Evolutionary conservation across 257 asterid genomes (phyloP).

Genomic region (Asclepias syriaca): DNA sequence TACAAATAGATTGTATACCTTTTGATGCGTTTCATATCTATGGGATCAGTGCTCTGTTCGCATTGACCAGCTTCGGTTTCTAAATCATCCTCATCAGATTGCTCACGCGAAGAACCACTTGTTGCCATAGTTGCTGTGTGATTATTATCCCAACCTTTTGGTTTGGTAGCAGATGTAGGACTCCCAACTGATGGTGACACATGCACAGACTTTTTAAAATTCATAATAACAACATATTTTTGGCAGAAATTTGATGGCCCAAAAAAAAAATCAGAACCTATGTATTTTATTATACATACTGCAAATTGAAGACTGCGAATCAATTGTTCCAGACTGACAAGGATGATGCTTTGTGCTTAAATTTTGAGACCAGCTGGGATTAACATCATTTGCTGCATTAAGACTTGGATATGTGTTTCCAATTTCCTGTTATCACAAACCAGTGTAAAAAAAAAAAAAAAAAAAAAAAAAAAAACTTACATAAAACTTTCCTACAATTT

Average conservation of each 20-base stretch:
- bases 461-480: too few species aligned
- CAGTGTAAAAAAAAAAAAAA: neutral
- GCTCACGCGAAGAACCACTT: slow-evolving; percentile 71
- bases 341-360: slow-evolving; percentile 27
- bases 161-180: slow-evolving; percentile 50
- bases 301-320: slow-evolving; percentile 67
- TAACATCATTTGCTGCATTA: slow-evolving; percentile 24
- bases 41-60: slow-evolving; percentile 52
- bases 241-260: too few species aligned
- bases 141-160: slow-evolving; percentile 35
- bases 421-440: slow-evolving; percentile 38
- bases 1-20: slow-evolving; percentile 28
- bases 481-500: too few species aligned
- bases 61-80: slow-evolving; percentile 66
- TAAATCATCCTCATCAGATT: slow-evolving; percentile 66
- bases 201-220: neutral
- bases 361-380: slow-evolving; percentile 38
- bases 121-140: slow-evolving; percentile 42
- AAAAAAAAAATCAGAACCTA: neutral
- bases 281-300: slow-evolving; percentile 30
- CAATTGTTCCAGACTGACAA: slow-evolving; percentile 37
- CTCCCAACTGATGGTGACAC: slow-evolving; percentile 42
- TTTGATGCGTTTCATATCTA: slow-evolving; percentile 47
- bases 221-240: too few species aligned
- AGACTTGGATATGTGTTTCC: slow-evolving; percentile 30